phyloP scores from a whole-genome alignment of 176 grass and related monocot species.

The Aegilops longissima region DNA sequence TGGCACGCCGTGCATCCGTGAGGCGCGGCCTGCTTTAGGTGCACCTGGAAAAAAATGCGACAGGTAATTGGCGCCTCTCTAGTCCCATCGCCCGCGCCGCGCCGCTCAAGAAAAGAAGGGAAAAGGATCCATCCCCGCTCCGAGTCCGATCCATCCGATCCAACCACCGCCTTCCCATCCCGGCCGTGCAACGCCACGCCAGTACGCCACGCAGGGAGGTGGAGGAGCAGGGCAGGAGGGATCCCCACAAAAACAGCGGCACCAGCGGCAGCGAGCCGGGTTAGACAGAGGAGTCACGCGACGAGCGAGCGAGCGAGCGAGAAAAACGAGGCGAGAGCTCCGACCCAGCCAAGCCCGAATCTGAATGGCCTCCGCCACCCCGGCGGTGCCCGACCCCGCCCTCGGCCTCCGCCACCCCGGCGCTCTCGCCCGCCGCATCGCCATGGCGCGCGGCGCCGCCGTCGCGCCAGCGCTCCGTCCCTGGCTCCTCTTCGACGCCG shows the following conservation, averaged over 20 bases:
- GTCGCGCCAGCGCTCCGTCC: conserved; percentile 30
- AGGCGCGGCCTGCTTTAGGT: conserved; percentile 7
- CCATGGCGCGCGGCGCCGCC: conserved; percentile 47
- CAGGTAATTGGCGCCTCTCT: neutral
- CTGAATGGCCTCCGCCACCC: conserved; percentile 45
- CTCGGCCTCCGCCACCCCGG: conserved; percentile 21
- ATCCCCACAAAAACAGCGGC: conserved; percentile 18
- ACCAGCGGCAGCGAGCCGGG: neutral
- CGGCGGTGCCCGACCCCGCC: conserved; percentile 35
- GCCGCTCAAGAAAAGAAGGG: neutral
- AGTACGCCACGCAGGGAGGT: neutral
- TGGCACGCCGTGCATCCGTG: neutral
- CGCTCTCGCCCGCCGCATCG: conserved; percentile 44
- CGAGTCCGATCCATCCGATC: neutral
- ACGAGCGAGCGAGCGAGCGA: neutral
- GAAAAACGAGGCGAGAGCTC: neutral
- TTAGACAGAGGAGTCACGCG: neutral
- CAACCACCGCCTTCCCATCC: conserved; percentile 14
- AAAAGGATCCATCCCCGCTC: neutral
- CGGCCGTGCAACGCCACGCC: neutral
- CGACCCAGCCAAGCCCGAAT: neutral
- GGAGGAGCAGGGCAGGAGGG: neutral
- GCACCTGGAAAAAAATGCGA: conserved; percentile 6
- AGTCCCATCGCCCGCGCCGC: neutral
- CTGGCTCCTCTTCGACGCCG: conserved; percentile 72